Evolutionary conservation across 2,329 filamentous ascomycete genomes (phyloP).

Genomic region (Colletotrichum sojae): DNA sequence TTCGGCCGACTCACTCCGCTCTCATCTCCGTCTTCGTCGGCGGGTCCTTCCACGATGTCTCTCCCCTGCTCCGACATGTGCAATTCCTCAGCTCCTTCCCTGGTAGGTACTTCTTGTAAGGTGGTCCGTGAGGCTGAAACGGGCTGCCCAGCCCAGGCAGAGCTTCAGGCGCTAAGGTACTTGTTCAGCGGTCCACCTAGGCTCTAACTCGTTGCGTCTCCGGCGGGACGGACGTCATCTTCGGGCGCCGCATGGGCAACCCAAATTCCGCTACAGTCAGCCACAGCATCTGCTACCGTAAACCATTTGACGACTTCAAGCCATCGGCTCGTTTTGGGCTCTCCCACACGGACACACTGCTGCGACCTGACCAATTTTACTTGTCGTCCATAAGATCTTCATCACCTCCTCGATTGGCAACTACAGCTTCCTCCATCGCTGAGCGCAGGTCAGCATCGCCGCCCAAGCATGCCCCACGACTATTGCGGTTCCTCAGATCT

Average conservation of each 20-base stretch:
- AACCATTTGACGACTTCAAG: conserved; percentile 7
- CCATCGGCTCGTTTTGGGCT: conserved; percentile 12
- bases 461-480: conserved; percentile 33
- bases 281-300: conserved; percentile 17
- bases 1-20: neutral
- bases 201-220: conserved; percentile 18
- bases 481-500: conserved; percentile 16
- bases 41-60: neutral
- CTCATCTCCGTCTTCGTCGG: neutral
- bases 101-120: conserved; percentile 1
- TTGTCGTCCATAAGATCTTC: conserved; percentile 11
- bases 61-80: neutral
- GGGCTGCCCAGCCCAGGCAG: conserved; percentile 16
- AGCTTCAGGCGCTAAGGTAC: conserved; percentile 24
- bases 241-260: conserved; percentile 31
- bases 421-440: conserved; percentile 14
- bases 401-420: neutral
- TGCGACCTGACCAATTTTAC: neutral
- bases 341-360: neutral
- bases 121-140: conserved; percentile 39
- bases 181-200: conserved; percentile 27
- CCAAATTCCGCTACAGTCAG: conserved; percentile 35
- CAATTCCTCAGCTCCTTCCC: neutral
- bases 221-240: conserved; percentile 38
- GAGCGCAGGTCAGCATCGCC: conserved; percentile 17